These are phyloP conservation scores for Lachancea waltii DNA, from an alignment of 805 yeast genomes.

Conservation along the genomic window DNA sequence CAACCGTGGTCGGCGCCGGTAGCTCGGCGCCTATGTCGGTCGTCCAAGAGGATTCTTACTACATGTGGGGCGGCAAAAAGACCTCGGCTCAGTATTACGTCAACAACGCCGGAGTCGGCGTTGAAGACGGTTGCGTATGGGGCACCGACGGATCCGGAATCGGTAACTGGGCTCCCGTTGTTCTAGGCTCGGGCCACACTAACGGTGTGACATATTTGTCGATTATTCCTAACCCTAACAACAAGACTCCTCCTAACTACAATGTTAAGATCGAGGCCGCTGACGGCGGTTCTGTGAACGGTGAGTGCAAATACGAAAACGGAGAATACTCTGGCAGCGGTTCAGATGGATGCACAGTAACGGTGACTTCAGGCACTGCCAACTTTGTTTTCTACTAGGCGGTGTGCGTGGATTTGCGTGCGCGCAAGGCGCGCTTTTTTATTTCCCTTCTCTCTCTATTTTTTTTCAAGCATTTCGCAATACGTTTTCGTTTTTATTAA, in stretches of 20 bases:
- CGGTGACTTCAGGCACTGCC: conserved; percentile 54
- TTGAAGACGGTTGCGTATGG: conserved; percentile 93
- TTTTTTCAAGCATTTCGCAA: too few species aligned
- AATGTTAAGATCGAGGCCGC: conserved; percentile 74
- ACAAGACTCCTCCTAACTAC: conserved; percentile 58
- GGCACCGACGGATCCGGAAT: conserved; percentile 69
- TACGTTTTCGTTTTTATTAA: too few species aligned
- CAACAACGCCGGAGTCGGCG: conserved; percentile 89
- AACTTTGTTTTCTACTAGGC: conserved; percentile 48
- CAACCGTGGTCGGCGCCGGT: conserved; percentile 77
- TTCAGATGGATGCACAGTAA: conserved; percentile 75
- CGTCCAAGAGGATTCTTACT: conserved; percentile 73
- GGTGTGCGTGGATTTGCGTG: neutral
- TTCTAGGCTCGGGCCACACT: conserved; percentile 86
- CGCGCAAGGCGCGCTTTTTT: neutral
- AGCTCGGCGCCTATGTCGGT: conserved; percentile 60
- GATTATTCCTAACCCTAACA: conserved; percentile 93
- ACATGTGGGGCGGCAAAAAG: conserved; percentile 68
- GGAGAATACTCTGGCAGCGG: conserved; percentile 67
- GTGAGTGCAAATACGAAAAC: conserved; percentile 73
- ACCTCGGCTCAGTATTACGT: conserved; percentile 97
- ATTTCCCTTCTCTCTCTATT: too few species aligned
- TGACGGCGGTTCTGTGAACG: conserved; percentile 53
- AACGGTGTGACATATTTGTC: conserved; percentile 72
- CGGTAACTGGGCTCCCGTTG: conserved; percentile 98